A percentile compares a stretch with the other conserved stretches of the same genome.
Evolutionary conservation across 257 asterid species (phyloP).

Genomic region (Scutellaria minor): DNA sequence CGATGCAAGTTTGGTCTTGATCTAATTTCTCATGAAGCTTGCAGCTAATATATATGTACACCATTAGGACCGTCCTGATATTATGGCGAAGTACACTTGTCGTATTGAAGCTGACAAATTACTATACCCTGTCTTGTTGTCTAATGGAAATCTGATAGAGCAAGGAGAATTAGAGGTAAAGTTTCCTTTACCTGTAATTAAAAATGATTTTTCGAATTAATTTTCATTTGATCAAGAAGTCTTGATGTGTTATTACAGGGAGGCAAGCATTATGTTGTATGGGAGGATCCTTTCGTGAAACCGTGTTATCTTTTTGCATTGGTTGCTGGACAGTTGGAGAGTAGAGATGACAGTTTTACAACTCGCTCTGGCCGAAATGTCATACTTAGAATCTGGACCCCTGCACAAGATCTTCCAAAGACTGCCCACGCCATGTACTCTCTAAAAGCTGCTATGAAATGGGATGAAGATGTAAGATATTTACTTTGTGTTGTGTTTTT

Average conservation of each 20-base stretch:
- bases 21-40: constrained; percentile 7
- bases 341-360: constrained; percentile 80
- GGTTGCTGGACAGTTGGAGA: constrained; percentile 92
- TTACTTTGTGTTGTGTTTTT: constrained; percentile 29
- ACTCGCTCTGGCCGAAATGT: constrained; percentile 89
- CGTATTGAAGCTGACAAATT: constrained; percentile 92
- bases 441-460: constrained; percentile 94
- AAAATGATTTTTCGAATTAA: constrained; percentile 15
- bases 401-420: constrained; percentile 87
- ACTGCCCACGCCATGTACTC: constrained; percentile 97
- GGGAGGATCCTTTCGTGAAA: constrained; percentile 96
- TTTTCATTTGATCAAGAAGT: constrained; percentile 6
- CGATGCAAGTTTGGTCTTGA: constrained; percentile 9
- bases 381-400: constrained; percentile 88
- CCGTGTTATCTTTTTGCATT: constrained; percentile 97
- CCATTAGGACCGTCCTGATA: constrained; percentile 92
- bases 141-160: constrained; percentile 86
- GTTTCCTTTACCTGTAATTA: not conserved
- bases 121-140: constrained; percentile 83
- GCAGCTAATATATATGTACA: constrained; percentile 34
- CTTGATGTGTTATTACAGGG: constrained; percentile 53
- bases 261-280: constrained; percentile 71
- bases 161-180: constrained; percentile 88
- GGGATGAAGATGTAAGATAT: constrained; percentile 94
- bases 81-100: constrained; percentile 93